Evolutionary conservation across 163 green algal species (phyloP).

Genomic region (Trebouxia gelatinosa): DNA sequence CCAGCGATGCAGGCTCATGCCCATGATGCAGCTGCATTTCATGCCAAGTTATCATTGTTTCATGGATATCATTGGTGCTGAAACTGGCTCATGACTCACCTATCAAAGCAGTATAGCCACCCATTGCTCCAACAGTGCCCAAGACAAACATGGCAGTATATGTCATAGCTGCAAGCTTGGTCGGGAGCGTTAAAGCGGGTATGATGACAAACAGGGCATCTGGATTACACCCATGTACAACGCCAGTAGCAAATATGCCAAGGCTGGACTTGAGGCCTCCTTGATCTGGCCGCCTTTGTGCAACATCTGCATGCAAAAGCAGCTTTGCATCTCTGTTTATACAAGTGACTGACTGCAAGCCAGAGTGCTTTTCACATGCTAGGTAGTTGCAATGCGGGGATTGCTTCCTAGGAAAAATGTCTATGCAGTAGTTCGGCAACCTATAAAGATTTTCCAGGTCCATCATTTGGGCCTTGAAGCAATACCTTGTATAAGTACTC

Average conservation of each 20-base stretch:
- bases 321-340: conserved; percentile 29
- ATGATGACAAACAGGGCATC: conserved; percentile 98
- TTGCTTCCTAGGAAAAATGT: too few relatives aligned
- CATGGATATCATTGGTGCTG: too few relatives aligned
- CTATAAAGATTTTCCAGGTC: not conserved
- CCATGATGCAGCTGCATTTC: too few relatives aligned
- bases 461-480: not conserved
- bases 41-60: too few relatives aligned
- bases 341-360: not conserved
- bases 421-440: not conserved
- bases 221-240: conserved; percentile 96
- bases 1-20: too few relatives aligned
- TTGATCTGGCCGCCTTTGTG: conserved; percentile 26
- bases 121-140: conserved; percentile 95
- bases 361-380: not conserved
- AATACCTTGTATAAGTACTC: not conserved
- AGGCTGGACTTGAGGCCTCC: conserved; percentile 50
- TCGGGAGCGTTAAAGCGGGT: conserved; percentile 91
- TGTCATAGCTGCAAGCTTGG: conserved; percentile 78
- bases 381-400: too few relatives aligned
- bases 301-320: not conserved
- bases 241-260: conserved; percentile 87
- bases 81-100: too few relatives aligned
- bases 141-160: conserved; percentile 96
- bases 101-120: conserved; percentile 89